These are phyloP conservation scores for Gnomoniopsis smithogilvyi DNA, from an alignment of 2,329 filamentous ascomycete species.

Conservation along the genomic window DNA sequence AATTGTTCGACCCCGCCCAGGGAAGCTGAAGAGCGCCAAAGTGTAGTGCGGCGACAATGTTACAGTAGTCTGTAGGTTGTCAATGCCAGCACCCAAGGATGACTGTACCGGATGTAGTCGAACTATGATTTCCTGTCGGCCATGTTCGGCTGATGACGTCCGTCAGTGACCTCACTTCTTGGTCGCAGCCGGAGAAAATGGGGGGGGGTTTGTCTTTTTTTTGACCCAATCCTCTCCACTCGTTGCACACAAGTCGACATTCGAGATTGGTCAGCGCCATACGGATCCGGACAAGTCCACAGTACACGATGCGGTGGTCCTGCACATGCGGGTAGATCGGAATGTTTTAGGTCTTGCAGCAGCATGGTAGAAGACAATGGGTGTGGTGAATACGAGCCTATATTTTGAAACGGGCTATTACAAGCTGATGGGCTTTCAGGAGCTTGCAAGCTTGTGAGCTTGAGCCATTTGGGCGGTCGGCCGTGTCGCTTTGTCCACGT, in stretches of 20 bases:
- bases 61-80: not conserved
- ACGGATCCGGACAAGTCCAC: too few species aligned
- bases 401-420: not conserved
- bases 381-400: slow-evolving; percentile 14
- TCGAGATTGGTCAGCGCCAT: not conserved
- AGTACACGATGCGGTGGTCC: not conserved
- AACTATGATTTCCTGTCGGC: not conserved
- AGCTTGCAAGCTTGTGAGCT: too few species aligned
- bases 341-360: slow-evolving; percentile 16
- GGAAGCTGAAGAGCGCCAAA: too few species aligned
- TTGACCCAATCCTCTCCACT: not conserved
- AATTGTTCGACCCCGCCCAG: too few species aligned
- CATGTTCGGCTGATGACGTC: not conserved
- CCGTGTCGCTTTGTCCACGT: not conserved
- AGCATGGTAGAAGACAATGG: not conserved
- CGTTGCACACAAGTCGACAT: too few species aligned
- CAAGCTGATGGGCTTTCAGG: not conserved
- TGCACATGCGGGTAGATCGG: not conserved
- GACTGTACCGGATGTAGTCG: not conserved
- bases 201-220: too few species aligned
- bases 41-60: not conserved
- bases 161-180: not conserved
- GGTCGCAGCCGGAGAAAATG: not conserved
- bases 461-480: not conserved
- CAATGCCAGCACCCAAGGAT: not conserved